phyloP scores from a whole-genome alignment of 805 yeast genomes.

The Lipomyces sp. region DNA sequence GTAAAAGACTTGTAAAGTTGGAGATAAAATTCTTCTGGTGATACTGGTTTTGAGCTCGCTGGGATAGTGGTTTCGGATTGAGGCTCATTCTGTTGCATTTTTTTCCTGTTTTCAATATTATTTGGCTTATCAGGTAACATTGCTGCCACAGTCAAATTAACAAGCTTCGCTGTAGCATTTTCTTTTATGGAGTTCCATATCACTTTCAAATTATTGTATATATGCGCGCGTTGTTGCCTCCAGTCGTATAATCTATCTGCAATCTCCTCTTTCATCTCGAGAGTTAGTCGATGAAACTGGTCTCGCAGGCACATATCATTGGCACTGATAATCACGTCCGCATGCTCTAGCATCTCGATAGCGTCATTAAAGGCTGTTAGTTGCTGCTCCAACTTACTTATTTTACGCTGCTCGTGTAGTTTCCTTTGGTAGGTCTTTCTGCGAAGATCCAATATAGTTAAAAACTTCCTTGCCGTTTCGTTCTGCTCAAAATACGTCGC shows the following conservation, averaged over 20 bases:
- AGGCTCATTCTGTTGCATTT: not conserved
- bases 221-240: not conserved
- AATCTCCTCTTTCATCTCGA: not conserved
- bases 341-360: not conserved
- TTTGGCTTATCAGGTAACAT: not conserved
- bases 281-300: conserved; percentile 1
- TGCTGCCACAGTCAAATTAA: not conserved
- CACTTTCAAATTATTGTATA: not conserved
- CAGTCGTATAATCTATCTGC: not conserved
- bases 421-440: not conserved
- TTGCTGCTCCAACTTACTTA: not conserved
- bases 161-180: not conserved
- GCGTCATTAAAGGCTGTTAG: not conserved
- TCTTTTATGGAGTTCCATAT: conserved; percentile 1
- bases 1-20: conserved; percentile 1
- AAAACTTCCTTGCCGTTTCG: not conserved
- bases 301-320: not conserved
- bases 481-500: conserved; percentile 1
- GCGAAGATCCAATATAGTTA: not conserved
- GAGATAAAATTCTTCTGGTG: not conserved
- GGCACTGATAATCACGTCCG: not conserved
- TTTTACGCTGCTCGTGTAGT: not conserved
- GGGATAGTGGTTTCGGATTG: not conserved
- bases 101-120: not conserved
- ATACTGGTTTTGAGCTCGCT: not conserved